Conservation (phyloP, 2,329 filamentous ascomycete genomes). For the Colletotrichum shisoi region DNA sequence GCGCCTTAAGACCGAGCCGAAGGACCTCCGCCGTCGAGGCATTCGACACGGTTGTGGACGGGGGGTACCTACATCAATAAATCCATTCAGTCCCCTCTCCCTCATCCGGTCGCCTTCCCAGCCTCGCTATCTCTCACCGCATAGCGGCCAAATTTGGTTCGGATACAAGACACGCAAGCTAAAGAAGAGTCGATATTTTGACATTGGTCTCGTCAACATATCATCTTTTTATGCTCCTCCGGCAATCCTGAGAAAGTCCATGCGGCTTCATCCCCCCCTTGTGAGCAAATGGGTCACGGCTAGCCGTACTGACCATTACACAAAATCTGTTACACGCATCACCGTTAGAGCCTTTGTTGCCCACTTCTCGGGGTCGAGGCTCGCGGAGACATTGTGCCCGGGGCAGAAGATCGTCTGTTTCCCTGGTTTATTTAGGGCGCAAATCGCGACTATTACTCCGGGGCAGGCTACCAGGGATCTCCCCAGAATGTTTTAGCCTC, state of each 20-base stretch:
- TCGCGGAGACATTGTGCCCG: slow-evolving; percentile 18
- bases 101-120: slow-evolving; percentile 16
- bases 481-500: slow-evolving; percentile 37
- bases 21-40: slow-evolving; percentile 20
- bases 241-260: background rate
- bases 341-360: slow-evolving; percentile 4
- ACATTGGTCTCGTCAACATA: background rate
- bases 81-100: slow-evolving; percentile 18
- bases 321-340: background rate
- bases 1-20: slow-evolving; percentile 34
- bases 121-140: slow-evolving; percentile 32
- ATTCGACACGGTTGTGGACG: slow-evolving; percentile 9
- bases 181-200: background rate
- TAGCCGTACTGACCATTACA: background rate
- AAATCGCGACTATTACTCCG: slow-evolving; percentile 36
- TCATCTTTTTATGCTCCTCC: background rate
- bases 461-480: slow-evolving; percentile 33
- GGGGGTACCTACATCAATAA: slow-evolving; percentile 21
- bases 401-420: slow-evolving; percentile 30
- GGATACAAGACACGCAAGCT: slow-evolving; percentile 17
- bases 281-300: background rate
- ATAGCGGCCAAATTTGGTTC: slow-evolving; percentile 16
- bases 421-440: slow-evolving; percentile 33
- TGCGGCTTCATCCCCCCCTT: background rate
- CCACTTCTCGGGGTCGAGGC: slow-evolving; percentile 4